A percentile compares a stretch with the other conserved stretches of the same genome.
Evolutionary conservation across 2,329 filamentous ascomycete genomes (phyloP).

Genomic region (Pseudogymnoascus sp.): DNA sequence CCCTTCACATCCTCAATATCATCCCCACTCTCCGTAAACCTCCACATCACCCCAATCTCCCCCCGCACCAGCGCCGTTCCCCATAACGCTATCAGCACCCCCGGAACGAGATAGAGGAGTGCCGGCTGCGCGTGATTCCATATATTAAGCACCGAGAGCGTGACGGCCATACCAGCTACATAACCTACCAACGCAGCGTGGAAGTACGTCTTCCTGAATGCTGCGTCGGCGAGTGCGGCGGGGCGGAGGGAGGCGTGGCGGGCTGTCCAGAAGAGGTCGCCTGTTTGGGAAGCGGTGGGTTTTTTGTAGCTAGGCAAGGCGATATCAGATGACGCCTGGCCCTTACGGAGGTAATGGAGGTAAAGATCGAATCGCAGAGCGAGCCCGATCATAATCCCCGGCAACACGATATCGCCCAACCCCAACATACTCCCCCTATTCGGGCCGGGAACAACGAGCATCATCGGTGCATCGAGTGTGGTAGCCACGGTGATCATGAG

Average conservation of each 20-base stretch:
- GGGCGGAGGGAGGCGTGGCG: constrained; percentile 14
- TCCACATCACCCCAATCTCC: constrained; percentile 69
- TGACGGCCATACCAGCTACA: constrained; percentile 64
- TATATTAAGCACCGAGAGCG: constrained; percentile 66
- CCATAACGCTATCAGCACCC: constrained; percentile 69
- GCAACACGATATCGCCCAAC: constrained; percentile 87
- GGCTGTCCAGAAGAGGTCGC: constrained; percentile 69
- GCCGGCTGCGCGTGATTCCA: constrained; percentile 82
- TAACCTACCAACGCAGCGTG: constrained; percentile 70
- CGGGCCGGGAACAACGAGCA: constrained; percentile 66
- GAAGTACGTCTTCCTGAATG: constrained; percentile 82
- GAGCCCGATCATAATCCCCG: constrained; percentile 81
- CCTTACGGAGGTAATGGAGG: constrained; percentile 61
- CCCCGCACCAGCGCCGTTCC: constrained; percentile 61
- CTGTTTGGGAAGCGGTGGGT: constrained; percentile 63
- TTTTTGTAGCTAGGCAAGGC: constrained; percentile 42
- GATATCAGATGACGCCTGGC: constrained; percentile 18
- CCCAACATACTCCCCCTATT: constrained; percentile 74
- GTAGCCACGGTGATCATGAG: constrained; percentile 85
- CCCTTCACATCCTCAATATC: constrained; percentile 10
- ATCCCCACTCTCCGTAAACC: constrained; percentile 63
- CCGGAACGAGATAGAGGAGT: constrained; percentile 83
- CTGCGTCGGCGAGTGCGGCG: constrained; percentile 21
- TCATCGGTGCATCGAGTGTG: constrained; percentile 84
- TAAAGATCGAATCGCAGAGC: constrained; percentile 89